These are phyloP conservation scores for Fomitopsis schrenkii DNA, from an alignment of 1,284 basidiomycete genomes.

Conservation along the genomic window DNA sequence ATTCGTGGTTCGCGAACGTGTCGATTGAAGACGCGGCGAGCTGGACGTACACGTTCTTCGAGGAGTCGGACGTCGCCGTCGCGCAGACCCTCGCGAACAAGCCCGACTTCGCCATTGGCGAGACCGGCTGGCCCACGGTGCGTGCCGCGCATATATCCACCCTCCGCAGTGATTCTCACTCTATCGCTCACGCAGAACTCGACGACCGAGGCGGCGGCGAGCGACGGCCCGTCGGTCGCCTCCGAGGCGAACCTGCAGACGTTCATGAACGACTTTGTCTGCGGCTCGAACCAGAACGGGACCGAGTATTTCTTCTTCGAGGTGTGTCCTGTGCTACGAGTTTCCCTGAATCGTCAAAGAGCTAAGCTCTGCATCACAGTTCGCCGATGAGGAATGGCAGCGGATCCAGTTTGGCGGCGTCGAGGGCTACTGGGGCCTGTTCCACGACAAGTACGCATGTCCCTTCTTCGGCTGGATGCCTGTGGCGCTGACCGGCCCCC, in stretches of 20 bases:
- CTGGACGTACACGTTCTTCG: slow-evolving; percentile 62
- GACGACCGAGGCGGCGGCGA: slow-evolving; percentile 48
- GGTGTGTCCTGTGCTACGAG: slow-evolving; percentile 30
- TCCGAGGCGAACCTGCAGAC: slow-evolving; percentile 60
- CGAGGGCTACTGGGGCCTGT: slow-evolving; percentile 71
- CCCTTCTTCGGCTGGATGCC: background rate
- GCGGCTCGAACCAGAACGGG: slow-evolving; percentile 77
- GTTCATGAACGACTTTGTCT: slow-evolving; percentile 86
- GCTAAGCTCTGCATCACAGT: slow-evolving; percentile 35
- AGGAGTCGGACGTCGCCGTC: slow-evolving; percentile 51
- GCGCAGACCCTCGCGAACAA: slow-evolving; percentile 53
- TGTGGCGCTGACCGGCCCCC: background rate
- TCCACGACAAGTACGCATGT: slow-evolving; percentile 46
- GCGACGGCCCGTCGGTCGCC: slow-evolving; percentile 65
- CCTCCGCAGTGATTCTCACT: background rate
- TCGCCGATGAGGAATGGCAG: slow-evolving; percentile 88
- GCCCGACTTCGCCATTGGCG: slow-evolving; percentile 82
- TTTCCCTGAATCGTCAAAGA: background rate
- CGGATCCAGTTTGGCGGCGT: slow-evolving; percentile 77
- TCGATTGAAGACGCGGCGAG: slow-evolving; percentile 65
- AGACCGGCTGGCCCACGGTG: slow-evolving; percentile 92
- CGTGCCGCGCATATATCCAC: slow-evolving; percentile 10
- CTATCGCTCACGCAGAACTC: slow-evolving; percentile 41
- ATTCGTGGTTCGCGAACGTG: slow-evolving; percentile 82
- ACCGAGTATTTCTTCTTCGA: slow-evolving; percentile 89